Conservation (phyloP, 768 basidiomycete species). For the Suillus plorans region DNA sequence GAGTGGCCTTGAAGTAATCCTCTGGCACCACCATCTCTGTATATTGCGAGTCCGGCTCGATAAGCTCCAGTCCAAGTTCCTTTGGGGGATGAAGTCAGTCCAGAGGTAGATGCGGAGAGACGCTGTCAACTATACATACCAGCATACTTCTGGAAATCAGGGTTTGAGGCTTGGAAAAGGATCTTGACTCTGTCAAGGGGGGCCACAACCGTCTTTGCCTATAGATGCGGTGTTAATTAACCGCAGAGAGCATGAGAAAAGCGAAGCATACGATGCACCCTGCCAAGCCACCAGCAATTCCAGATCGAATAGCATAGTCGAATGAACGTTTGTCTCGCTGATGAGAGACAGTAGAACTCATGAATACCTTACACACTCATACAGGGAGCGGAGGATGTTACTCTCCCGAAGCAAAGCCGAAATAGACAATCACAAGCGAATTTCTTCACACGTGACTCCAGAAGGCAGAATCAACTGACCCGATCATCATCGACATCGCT, state of each 20-base stretch:
- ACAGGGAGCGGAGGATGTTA: not conserved
- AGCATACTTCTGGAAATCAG: conserved; percentile 91
- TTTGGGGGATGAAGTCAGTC: conserved; percentile 30
- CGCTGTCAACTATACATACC: conserved; percentile 58
- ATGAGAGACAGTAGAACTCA: conserved; percentile 35
- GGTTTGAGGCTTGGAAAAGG: conserved; percentile 95
- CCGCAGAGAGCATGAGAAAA: conserved; percentile 7
- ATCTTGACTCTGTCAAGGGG: conserved; percentile 98
- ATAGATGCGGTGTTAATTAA: conserved; percentile 10
- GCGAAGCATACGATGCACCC: conserved; percentile 78
- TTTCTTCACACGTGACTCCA: not conserved
- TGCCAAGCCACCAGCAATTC: conserved; percentile 90
- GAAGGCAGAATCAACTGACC: not conserved
- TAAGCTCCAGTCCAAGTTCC: conserved; percentile 88
- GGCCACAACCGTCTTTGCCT: conserved; percentile 95
- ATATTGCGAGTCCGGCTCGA: conserved; percentile 74
- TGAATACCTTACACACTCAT: conserved; percentile 19
- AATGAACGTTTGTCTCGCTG: conserved; percentile 54
- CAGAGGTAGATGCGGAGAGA: conserved; percentile 21
- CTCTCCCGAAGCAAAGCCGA: not conserved
- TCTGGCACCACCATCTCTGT: conserved; percentile 60
- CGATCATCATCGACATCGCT: not conserved
- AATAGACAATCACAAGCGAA: not conserved
- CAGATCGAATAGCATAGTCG: conserved; percentile 72
- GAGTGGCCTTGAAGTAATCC: conserved; percentile 96